These are phyloP conservation scores for Lactarius trivialis DNA, from an alignment of 768 basidiomycete species.

Conservation along the genomic window DNA sequence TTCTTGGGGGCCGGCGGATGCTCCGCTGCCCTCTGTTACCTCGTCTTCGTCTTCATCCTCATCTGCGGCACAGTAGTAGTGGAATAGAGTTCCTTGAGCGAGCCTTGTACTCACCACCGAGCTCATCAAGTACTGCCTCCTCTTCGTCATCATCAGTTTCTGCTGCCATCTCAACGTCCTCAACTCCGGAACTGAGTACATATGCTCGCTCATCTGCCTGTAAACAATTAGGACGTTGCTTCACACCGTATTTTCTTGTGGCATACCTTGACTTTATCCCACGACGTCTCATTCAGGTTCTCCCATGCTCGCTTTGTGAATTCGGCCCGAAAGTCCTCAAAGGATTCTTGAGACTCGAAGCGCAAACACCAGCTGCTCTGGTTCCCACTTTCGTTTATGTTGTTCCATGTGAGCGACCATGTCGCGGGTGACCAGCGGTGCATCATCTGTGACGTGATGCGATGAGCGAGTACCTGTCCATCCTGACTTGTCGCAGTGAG, in stretches of 20 bases:
- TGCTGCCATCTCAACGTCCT: slow-evolving; percentile 80
- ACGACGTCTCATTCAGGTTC: slow-evolving; percentile 60
- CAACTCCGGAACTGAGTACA: slow-evolving; percentile 62
- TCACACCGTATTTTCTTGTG: background rate
- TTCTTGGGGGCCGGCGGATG: slow-evolving; percentile 35
- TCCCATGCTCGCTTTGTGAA: slow-evolving; percentile 81
- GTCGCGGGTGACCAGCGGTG: slow-evolving; percentile 56
- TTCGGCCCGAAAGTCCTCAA: slow-evolving; percentile 48
- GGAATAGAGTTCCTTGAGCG: slow-evolving; percentile 10
- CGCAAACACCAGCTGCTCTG: slow-evolving; percentile 80
- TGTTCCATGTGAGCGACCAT: slow-evolving; percentile 85
- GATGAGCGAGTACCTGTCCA: slow-evolving; percentile 52
- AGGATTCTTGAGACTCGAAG: slow-evolving; percentile 52
- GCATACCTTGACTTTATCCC: slow-evolving; percentile 73
- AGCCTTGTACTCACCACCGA: slow-evolving; percentile 46
- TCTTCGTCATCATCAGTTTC: slow-evolving; percentile 73
- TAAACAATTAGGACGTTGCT: slow-evolving; percentile 33
- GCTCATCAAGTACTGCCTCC: slow-evolving; percentile 63
- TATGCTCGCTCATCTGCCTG: slow-evolving; percentile 77
- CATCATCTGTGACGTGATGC: slow-evolving; percentile 62
- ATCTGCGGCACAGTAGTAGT: slow-evolving; percentile 1
- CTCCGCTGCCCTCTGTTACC: slow-evolving; percentile 25
- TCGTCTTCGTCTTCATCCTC: slow-evolving; percentile 19
- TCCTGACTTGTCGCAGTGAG: slow-evolving; percentile 47
- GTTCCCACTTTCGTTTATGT: slow-evolving; percentile 45